Evolutionary conservation across 177 flowering plant species (phyloP), one percentile per base, ranked within the genome.

Genomic region (Tripterygium wilfordii): DNA sequence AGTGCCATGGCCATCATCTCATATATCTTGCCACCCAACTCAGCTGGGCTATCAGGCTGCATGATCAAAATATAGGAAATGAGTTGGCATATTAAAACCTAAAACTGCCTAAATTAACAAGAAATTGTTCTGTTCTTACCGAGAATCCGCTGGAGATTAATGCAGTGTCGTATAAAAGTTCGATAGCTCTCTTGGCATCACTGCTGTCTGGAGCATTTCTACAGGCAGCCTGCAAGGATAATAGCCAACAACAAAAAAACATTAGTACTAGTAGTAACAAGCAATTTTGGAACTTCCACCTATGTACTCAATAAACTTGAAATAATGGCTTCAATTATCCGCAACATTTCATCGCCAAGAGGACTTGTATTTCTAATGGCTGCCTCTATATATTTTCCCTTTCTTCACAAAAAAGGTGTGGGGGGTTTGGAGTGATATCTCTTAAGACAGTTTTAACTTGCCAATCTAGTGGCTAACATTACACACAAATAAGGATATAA

Each of bases 1-100:
- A 92, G 72, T 27, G 98, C 98, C 69, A 92, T 76, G 0, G 90
- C 78, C 98, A 92, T 92, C 96, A 92, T 92, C 71, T 86, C 95
- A 27, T 92, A 92, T 10, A 92, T 92, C 70, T 86, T 92, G 74
- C 62, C 69, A 21, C 96, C 96, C 66, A 92, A 58, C 54, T 92
- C 96, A 21, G 96, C 87, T 18, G 98, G 96, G 62, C 91, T 88
- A 50, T 92, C 98, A 36, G 98, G 98, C 98, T 92, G 83, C 58
- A 33, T 36, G 13, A 48, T 37, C 4, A 42, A 33, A 14, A 1
- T 20, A 10, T 21, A 17, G 25, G 8, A 2, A 20, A 37, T n/a
- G 3, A 37, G 10, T 16, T 19, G 7, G 3, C 20, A 33, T 10
- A 8, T 18, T 41, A 7, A 41, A 2, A 5, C 4, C 20, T 5